Evolutionary conservation across 176 grass and related monocot genomes (phyloP), one percentile per base, ranked within the genome.

Genomic region (Musa beccarii): DNA sequence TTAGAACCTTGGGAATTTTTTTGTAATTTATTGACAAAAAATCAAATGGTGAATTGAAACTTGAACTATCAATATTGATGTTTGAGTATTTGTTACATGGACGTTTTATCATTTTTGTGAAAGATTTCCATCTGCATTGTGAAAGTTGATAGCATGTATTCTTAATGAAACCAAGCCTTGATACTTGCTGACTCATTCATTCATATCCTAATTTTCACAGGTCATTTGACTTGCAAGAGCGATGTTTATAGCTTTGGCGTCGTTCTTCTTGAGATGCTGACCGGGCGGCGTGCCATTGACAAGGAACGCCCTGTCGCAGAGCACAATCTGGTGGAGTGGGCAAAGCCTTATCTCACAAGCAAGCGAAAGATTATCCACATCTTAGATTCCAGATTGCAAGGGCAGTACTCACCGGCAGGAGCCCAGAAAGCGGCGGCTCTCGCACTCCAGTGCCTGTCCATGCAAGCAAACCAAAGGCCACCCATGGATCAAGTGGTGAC

Each of bases 311-410:
- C 91, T 0, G 25, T 74, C 0, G 78, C 83, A 5, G 87, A 94
- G 80, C 91, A 94, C 81, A 90, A 84, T 54, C 68, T 93, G 24
- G 91, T 93, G 64, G 87, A 94, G 63, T 93, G 91, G 91, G 85
- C 91, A 2, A 77, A 85, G 14, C 90, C 87, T 0, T 87, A 85
- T 71, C 80, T 90, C 13, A 76, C 54, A 2, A 82, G 26, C 68
- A 89, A 83, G 70, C 77, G 87, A 17, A 77, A 79, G 29, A 74
- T 89, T 11, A 75, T 79, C 23, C 77, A 67, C 56, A 72, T 90
- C 64, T 65, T 90, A 21, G 91, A 93, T 64, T 75, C 80, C 5
- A 68, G 91, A 10, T 64, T 90, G 28, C 85, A 65, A 57, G 86
- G 85, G 4, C 85, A 87, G 80, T 90, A 87, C 59, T 86, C 83